Conservation (phyloP, 306 rosid genomes). For the Cucurbita pepo region DNA sequence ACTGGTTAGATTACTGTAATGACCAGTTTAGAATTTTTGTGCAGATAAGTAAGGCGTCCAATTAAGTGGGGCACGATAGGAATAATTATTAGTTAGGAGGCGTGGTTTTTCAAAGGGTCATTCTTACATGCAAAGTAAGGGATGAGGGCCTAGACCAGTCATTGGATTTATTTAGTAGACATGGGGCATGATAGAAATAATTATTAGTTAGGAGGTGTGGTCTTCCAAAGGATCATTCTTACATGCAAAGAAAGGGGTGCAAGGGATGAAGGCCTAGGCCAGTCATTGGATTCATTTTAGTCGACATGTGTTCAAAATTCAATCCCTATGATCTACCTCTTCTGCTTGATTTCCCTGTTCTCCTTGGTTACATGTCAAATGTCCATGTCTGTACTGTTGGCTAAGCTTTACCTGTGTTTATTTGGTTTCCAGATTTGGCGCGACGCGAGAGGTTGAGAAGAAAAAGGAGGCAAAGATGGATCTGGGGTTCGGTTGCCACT, state of each 20-base stretch:
- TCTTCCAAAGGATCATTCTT: neutral
- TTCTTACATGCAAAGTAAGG: neutral
- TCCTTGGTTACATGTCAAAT: neutral
- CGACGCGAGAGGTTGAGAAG: slow-evolving; percentile 62
- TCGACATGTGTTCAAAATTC: neutral
- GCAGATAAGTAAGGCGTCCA: neutral
- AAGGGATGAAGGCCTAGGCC: neutral
- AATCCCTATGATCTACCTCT: neutral
- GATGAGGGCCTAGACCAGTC: neutral
- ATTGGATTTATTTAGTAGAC: too few species aligned
- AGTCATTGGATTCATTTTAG: neutral
- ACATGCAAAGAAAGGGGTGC: neutral
- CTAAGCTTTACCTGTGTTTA: neutral
- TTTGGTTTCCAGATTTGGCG: slow-evolving; percentile 37
- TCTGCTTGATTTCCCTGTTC: neutral
- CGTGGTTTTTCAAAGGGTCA: neutral
- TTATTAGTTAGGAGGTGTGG: neutral
- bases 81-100: neutral
- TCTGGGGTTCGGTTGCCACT: slow-evolving; percentile 73
- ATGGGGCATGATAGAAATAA: neutral
- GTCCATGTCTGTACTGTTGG: neutral
- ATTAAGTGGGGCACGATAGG: neutral
- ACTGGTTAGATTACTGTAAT: neutral
- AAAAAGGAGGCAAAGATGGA: slow-evolving; percentile 64
- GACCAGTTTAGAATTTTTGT: neutral